A percentile compares a stretch with the other conserved stretches of the same genome.
Evolutionary conservation across 257 asterid genomes (phyloP).

Genomic region (Coffea canephora): DNA sequence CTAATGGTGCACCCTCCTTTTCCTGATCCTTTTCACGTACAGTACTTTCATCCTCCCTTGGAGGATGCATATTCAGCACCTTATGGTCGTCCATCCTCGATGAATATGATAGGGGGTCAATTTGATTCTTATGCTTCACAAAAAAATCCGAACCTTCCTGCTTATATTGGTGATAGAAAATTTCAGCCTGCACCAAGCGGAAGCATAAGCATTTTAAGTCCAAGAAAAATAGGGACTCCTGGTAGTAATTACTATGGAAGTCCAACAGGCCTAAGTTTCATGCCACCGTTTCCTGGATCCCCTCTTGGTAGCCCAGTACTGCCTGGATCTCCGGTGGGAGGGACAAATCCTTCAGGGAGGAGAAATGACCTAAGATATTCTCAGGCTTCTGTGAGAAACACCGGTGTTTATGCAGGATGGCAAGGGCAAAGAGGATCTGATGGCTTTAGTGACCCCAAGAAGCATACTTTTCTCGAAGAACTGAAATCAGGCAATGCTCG

Average conservation of each 20-base stretch:
- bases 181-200: slow-evolving; percentile 42
- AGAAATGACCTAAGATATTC: slow-evolving; percentile 49
- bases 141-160: slow-evolving; percentile 36
- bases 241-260: slow-evolving; percentile 54
- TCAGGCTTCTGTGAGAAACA: slow-evolving; percentile 49
- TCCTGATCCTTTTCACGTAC: slow-evolving; percentile 66
- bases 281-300: slow-evolving; percentile 61
- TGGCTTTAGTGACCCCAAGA: slow-evolving; percentile 45
- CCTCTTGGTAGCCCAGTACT: slow-evolving; percentile 71
- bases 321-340: slow-evolving; percentile 69
- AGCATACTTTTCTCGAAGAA: slow-evolving; percentile 75
- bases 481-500: slow-evolving; percentile 60
- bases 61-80: slow-evolving; percentile 61
- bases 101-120: slow-evolving; percentile 40
- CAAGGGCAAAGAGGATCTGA: slow-evolving; percentile 61
- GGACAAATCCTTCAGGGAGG: slow-evolving; percentile 42
- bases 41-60: slow-evolving; percentile 59
- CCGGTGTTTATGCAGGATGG: slow-evolving; percentile 60
- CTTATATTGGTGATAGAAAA: slow-evolving; percentile 55
- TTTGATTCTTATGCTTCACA: slow-evolving; percentile 45
- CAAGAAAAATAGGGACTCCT: slow-evolving; percentile 47
- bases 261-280: slow-evolving; percentile 46
- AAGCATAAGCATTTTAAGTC: slow-evolving; percentile 42
- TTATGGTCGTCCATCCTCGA: slow-evolving; percentile 44
- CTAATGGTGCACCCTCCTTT: slow-evolving; percentile 53